Conservation (phyloP, 257 asterid genomes). For the Leptodermis oblonga region DNA sequence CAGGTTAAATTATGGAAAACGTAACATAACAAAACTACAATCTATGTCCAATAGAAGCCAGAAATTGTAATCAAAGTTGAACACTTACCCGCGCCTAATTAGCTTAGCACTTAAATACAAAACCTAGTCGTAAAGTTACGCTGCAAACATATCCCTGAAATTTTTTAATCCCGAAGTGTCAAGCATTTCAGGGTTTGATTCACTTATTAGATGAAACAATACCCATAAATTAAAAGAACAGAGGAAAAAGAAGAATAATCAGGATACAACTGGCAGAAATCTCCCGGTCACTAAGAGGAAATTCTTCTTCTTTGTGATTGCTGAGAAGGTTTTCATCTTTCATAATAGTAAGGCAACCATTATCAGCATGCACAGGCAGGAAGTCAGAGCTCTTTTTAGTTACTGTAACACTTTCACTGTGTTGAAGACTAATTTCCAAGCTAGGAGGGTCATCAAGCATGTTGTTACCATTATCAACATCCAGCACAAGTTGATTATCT, state of each 20-base stretch:
- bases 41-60: conserved; percentile 11
- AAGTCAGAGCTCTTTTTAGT: conserved; percentile 21
- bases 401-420: conserved; percentile 38
- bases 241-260: conserved; percentile 3
- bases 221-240: neutral
- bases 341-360: conserved; percentile 38
- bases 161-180: neutral
- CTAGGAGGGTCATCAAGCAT: conserved; percentile 24
- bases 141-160: neutral
- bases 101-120: neutral
- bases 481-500: conserved; percentile 31
- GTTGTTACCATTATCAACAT: conserved; percentile 33
- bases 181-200: conserved; percentile 4
- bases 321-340: conserved; percentile 34
- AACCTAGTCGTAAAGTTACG: neutral
- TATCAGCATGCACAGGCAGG: conserved; percentile 28
- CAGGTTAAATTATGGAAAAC: conserved; percentile 37
- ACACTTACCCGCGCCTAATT: neutral
- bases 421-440: conserved; percentile 25
- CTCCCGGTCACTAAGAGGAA: conserved; percentile 31
- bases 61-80: neutral
- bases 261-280: conserved; percentile 53
- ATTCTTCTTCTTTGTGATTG: conserved; percentile 32
- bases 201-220: neutral
- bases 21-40: conserved; percentile 23